Evolutionary conservation across 129 eudicot species (phyloP).

Genomic region (Pulicaria dysenterica): DNA sequence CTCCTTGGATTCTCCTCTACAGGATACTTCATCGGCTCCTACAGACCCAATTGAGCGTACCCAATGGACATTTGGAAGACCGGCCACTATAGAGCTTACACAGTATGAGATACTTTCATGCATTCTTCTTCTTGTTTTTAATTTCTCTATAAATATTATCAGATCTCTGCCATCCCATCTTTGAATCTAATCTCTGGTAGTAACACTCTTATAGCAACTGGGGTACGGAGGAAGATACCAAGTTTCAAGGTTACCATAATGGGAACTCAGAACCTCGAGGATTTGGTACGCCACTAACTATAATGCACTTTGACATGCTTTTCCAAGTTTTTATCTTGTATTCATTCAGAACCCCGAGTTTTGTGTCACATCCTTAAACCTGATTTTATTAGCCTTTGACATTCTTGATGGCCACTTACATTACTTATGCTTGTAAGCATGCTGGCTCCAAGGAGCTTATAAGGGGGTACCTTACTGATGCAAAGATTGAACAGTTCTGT

Average conservation of each 20-base stretch:
- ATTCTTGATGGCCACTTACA: no score
- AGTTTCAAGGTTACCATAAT: conserved; percentile 69
- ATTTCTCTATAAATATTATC: background rate
- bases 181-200: conserved; percentile 6
- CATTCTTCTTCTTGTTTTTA: background rate
- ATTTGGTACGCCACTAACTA: conserved; percentile 56
- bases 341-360: no score
- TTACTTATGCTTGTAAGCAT: no score
- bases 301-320: background rate
- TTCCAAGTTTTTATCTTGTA: background rate
- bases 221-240: conserved; percentile 89
- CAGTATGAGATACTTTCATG: conserved; percentile 52
- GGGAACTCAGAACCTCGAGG: conserved; percentile 96
- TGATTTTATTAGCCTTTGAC: no score
- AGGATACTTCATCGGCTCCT: conserved; percentile 85
- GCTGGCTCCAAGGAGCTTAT: no score
- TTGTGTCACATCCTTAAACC: background rate
- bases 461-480: no score
- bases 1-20: conserved; percentile 4
- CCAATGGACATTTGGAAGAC: conserved; percentile 76
- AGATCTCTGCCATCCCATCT: background rate
- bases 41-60: conserved; percentile 73
- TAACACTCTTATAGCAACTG: conserved; percentile 62
- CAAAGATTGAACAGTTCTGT: no score
- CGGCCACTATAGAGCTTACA: conserved; percentile 90